Percentiles rank a stretch among this genome's conserved stretches.
Evolutionary conservation across 768 basidiomycete species (phyloP).

Genomic region (Termitomyces sp.): DNA sequence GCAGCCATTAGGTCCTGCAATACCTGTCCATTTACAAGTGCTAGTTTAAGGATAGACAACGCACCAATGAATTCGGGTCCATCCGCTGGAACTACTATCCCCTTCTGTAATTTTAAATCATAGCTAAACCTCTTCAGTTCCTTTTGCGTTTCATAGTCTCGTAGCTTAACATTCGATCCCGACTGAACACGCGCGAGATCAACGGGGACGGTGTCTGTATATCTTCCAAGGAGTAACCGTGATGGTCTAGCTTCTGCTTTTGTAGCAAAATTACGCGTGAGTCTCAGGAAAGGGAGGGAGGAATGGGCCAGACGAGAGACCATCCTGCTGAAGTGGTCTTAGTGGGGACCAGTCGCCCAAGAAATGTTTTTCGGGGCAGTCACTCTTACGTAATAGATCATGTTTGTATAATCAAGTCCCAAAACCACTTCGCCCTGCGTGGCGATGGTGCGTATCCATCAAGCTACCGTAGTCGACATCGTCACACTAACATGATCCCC

Average conservation of each 20-base stretch:
- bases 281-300: conserved; percentile 1
- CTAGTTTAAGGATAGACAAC: not conserved
- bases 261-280: conserved; percentile 5
- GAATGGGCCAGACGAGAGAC: not conserved
- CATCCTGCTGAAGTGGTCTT: not conserved
- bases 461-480: not conserved
- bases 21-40: not conserved
- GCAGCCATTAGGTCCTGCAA: conserved; percentile 8
- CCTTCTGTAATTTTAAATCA: conserved; percentile 9
- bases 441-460: not conserved
- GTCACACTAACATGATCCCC: not conserved
- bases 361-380: no score
- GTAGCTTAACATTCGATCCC: conserved; percentile 7
- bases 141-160: conserved; percentile 11
- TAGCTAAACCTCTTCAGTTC: conserved; percentile 12
- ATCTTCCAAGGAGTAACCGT: conserved; percentile 8
- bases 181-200: conserved; percentile 12
- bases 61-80: conserved; percentile 10
- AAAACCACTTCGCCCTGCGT: no score
- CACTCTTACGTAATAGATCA: no score
- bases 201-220: conserved; percentile 10
- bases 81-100: conserved; percentile 2
- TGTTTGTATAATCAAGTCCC: no score
- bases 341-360: no score
- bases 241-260: not conserved